Evolutionary conservation across 2,329 filamentous ascomycete species (phyloP), one percentile per base, ranked within the genome.

Genomic region (Pyricularia sp.): DNA sequence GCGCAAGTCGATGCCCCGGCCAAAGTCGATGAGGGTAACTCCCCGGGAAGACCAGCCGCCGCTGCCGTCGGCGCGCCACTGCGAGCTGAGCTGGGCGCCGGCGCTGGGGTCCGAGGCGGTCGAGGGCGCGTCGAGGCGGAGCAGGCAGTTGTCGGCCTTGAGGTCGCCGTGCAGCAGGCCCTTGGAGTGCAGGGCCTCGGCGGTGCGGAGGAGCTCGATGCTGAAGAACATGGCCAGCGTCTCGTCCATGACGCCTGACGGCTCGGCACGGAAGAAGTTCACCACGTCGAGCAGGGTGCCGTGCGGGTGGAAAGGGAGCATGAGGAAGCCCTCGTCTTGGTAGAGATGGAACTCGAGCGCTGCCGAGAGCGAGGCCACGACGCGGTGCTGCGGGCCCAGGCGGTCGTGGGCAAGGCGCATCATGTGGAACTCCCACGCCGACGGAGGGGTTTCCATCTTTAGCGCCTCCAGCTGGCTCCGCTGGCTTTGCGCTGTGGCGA

Each of bases 341-440:
- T 94, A 98, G 9, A 97, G 84, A 76, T 98, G 95, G 82, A 97
- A 88, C 77, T 97, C 94, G 73, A 97, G 91, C 0, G 91, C 94
- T 55, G 88, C 86, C 1, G 97, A 88, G 70, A 99, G 84, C 17
- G 92, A 96, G 3, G 92, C 88, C 0, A 88, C 85, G 0, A 91
- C 90, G 17, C 94, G 89, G 70, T 91, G 81, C 33, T 85, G 86
- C 0, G 90, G 84, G 0, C 90, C 90, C 0, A 99, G 83, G 0
- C 95, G 91, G 26, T 86, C 82, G 72, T 94, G 92, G 1, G 92
- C 88, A 69, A 93, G 87, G 1, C 92, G 90, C 82, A 98, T 93
- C 79, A 99, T 96, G 79, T 97, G 92, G 76, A 98, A 99, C 76
- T 99, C 95, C 95, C 95, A 99, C 0, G 92, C 85, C 4, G 89